Evolutionary conservation across 208 protist species (phyloP), one percentile per base, ranked within the genome.

Genomic region (Trypanosoma cruzi): DNA sequence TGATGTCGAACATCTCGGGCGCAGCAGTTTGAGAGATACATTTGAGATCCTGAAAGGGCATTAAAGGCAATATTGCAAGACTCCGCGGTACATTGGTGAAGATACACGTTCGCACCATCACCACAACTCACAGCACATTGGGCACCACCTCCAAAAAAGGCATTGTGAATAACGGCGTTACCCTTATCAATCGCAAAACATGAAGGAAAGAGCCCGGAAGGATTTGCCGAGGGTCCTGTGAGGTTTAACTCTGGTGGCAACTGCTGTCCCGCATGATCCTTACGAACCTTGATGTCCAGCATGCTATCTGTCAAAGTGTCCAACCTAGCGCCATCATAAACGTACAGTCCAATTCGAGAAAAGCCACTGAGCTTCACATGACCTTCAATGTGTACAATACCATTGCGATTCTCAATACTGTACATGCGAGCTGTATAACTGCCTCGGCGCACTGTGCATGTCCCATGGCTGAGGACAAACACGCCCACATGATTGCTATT

Each of bases 331-430:
- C 75, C 78, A 32, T 83, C 68, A 62, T 88, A 79, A 2, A 90
- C 76, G 56, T 86, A 85, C 22, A 88, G 28, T 18, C 88, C 88
- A 53, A 85, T 80, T 24, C 78, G 84, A 26, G 83, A 72, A 68
- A 87, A 89, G 16, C 83, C 85, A 59, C 71, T 74, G 6, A 91
- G 54, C 69, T 89, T 90, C 31, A 94, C 85, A 60, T 89, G 76
- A 4, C 81, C 82, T 53, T 86, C 73, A 6, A 94, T 58, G 48
- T 80, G 76, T 70, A 94, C 64, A 44, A 85, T 66, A 36, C 83
- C 75, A 66, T 84, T 73, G 18, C 75, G 70, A 63, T 71, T 82
- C 61, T 89, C 83, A 44, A 94, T 74, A 31, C 84, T 79, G 55
- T 86, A 84, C 61, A 78, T 71, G 67, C 77, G 79, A 44, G 77